Evolutionary conservation across 1,139 yeast species (phyloP).

Genomic region (Taphrina populina): DNA sequence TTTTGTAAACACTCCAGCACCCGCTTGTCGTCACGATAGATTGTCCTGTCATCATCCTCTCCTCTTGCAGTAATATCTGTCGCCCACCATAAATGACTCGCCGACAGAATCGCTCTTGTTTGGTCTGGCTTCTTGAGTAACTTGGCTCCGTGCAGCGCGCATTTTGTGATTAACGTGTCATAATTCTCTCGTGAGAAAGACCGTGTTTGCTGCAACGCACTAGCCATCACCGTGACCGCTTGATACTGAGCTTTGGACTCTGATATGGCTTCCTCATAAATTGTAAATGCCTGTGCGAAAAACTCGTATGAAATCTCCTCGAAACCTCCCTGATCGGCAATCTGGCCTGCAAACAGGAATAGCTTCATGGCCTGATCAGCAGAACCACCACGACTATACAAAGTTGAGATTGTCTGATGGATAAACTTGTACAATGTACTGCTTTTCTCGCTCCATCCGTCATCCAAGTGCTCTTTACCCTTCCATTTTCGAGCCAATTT

Average conservation of each 20-base stretch:
- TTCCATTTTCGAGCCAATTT: conserved; percentile 56
- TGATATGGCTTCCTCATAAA: conserved; percentile 76
- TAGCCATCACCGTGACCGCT: conserved; percentile 57
- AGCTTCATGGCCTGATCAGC: conserved; percentile 55
- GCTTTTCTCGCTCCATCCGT: conserved; percentile 45
- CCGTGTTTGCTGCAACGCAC: conserved; percentile 61
- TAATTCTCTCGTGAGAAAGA: conserved; percentile 64
- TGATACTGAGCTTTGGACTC: conserved; percentile 63
- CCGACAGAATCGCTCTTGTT: conserved; percentile 82
- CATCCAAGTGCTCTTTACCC: conserved; percentile 40
- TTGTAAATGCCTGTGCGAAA: conserved; percentile 80
- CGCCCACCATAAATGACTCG: conserved; percentile 96
- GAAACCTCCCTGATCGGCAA: conserved; percentile 71
- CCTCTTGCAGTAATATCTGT: conserved; percentile 47
- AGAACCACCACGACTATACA: conserved; percentile 53
- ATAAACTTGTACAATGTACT: conserved; percentile 66
- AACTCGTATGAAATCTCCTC: conserved; percentile 80
- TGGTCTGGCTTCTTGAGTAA: conserved; percentile 89
- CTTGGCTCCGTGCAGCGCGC: conserved; percentile 85
- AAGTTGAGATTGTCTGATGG: conserved; percentile 68
- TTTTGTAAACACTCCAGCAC: conserved; percentile 70
- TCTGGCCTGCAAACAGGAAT: conserved; percentile 51
- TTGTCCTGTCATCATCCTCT: conserved; percentile 50
- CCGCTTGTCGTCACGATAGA: conserved; percentile 43
- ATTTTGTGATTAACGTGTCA: conserved; percentile 75